Evolutionary conservation across 208 protist genomes (phyloP).

Genomic region (Tritrichomonas foetus): DNA sequence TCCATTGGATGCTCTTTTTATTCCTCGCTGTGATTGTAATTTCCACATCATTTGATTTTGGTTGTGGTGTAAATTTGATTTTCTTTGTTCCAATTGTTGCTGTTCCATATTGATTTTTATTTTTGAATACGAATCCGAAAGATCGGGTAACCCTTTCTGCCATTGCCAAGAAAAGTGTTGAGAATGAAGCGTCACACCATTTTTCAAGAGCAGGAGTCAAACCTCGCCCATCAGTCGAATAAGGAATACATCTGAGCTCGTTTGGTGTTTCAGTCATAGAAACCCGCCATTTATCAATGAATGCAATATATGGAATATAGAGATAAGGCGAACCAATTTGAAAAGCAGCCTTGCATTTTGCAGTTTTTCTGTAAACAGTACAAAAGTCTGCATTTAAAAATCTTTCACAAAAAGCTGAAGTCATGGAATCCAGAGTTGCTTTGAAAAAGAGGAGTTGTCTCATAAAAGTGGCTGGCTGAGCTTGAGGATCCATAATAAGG

Average conservation of each 20-base stretch:
- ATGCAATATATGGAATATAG: neutral
- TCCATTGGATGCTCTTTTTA: neutral
- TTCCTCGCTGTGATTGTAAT: neutral
- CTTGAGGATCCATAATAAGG: neutral
- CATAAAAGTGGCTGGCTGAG: neutral
- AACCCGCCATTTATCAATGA: neutral
- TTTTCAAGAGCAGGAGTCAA: neutral
- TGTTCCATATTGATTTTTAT: conserved; percentile 35
- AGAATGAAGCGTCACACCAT: neutral
- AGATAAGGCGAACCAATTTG: neutral
- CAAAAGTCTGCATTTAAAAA: conserved; percentile 1
- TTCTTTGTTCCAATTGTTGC: neutral
- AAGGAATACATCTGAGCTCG: neutral
- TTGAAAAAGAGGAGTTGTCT: neutral
- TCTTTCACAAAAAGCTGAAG: neutral
- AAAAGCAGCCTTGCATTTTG: neutral
- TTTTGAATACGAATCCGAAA: conserved; percentile 12
- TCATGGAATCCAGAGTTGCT: neutral
- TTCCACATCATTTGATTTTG: conserved; percentile 6
- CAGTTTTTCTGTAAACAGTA: neutral
- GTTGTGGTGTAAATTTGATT: neutral
- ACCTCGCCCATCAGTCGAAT: conserved; percentile 23
- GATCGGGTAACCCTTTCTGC: neutral
- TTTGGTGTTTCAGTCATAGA: conserved; percentile 16
- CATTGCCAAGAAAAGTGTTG: neutral